Percentiles rank a stretch among this genome's conserved stretches.
These are phyloP conservation scores for Trichoderma guizhouense DNA, from an alignment of 2,329 filamentous ascomycete genomes.

Conservation along the genomic window DNA sequence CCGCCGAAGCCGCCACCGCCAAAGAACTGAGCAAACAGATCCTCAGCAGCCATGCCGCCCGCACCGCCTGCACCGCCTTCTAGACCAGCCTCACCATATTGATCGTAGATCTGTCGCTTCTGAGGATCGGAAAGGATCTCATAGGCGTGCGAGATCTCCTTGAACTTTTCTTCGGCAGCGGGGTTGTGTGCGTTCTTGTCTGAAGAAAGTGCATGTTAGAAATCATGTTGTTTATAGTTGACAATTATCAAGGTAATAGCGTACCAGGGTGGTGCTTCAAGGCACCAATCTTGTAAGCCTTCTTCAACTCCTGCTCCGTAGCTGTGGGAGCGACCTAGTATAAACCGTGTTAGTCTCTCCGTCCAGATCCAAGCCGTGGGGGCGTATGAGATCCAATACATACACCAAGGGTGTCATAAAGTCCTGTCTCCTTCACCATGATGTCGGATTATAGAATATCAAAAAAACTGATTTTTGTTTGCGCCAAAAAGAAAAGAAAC, in stretches of 20 bases:
- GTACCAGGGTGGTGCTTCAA: constrained; percentile 81
- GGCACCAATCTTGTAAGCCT: constrained; percentile 80
- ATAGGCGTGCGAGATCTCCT: constrained; percentile 93
- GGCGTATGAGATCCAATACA: constrained; percentile 29
- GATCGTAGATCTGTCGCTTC: constrained; percentile 90
- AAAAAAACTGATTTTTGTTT: background rate
- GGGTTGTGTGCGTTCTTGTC: constrained; percentile 97
- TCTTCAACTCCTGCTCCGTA: constrained; percentile 84
- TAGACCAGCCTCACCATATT: constrained; percentile 95
- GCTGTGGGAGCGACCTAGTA: constrained; percentile 71
- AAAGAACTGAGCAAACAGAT: constrained; percentile 97
- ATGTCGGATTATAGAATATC: constrained; percentile 32
- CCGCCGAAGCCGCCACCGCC: constrained; percentile 63
- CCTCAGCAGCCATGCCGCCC: constrained; percentile 89
- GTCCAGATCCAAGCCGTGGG: background rate
- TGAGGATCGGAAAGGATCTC: constrained; percentile 89
- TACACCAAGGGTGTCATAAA: constrained; percentile 78
- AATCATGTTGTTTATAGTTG: background rate
- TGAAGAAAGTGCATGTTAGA: constrained; percentile 35
- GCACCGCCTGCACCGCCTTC: constrained; percentile 74
- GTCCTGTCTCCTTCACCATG: constrained; percentile 78
- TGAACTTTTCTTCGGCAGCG: constrained; percentile 94
- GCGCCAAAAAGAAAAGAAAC: constrained; percentile 6
- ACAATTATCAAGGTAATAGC: constrained; percentile 28
- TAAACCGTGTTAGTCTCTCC: constrained; percentile 22